phyloP scores from a whole-genome alignment of 345 rosid species.

The Lepidium africanum region DNA sequence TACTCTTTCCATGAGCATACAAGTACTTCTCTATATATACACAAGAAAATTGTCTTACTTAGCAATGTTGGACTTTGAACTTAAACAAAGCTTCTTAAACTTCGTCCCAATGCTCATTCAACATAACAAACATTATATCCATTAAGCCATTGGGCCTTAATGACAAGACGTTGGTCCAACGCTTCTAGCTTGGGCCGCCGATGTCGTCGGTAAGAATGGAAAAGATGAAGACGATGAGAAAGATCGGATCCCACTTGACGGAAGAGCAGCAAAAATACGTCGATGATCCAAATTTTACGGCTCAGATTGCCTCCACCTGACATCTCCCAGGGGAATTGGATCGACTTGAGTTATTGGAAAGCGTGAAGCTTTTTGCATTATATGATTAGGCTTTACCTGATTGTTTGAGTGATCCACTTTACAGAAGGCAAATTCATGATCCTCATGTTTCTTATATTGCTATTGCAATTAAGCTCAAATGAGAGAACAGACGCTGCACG shows the following conservation, averaged over 20 bases:
- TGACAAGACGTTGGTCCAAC: too few species aligned
- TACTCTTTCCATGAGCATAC: too few species aligned
- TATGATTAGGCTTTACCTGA: not conserved
- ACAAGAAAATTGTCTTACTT: too few species aligned
- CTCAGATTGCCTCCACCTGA: slow-evolving; percentile 78
- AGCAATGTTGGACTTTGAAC: too few species aligned
- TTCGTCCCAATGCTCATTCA: too few species aligned
- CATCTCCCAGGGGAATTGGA: slow-evolving; percentile 40
- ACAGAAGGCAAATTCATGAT: not conserved
- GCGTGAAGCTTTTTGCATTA: not conserved
- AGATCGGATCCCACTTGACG: slow-evolving; percentile 41
- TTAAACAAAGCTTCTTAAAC: too few species aligned
- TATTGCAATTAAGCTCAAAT: slow-evolving; percentile 48
- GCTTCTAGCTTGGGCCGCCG: slow-evolving; percentile 90
- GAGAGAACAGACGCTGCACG: slow-evolving; percentile 64
- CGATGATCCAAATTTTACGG: slow-evolving; percentile 78
- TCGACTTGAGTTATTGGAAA: not conserved
- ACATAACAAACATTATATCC: too few species aligned
- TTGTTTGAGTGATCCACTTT: not conserved
- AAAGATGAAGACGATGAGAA: slow-evolving; percentile 29
- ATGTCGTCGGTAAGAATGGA: slow-evolving; percentile 72
- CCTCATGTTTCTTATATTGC: not conserved
- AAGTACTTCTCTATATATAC: too few species aligned
- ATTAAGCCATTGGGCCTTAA: too few species aligned
- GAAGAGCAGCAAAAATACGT: slow-evolving; percentile 65